phyloP scores from a whole-genome alignment of 2,329 filamentous ascomycete species.

The Drechslera avenae region DNA sequence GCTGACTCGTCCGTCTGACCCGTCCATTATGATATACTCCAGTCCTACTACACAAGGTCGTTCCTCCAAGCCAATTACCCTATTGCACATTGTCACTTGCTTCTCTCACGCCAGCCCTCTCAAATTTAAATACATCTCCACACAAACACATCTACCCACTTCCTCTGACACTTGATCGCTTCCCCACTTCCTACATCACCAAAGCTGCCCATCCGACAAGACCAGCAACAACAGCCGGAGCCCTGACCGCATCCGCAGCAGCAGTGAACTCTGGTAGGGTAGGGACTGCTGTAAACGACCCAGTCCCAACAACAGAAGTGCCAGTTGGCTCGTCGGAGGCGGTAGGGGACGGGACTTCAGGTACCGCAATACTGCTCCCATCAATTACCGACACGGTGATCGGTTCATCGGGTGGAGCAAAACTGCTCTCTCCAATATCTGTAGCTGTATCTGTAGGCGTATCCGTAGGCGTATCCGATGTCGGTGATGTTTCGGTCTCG shows the following conservation, averaged over 20 bases:
- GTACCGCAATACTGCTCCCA: not conserved
- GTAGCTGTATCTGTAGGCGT: too few relatives aligned
- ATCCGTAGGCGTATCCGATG: too few relatives aligned
- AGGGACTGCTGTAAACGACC: conserved; percentile 2
- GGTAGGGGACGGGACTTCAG: conserved; percentile 20
- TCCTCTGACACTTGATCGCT: not conserved
- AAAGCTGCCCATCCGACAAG: conserved; percentile 26
- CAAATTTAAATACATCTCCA: not conserved
- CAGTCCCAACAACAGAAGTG: conserved; percentile 11
- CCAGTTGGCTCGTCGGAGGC: conserved; percentile 1
- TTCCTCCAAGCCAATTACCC: too few relatives aligned
- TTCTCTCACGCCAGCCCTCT: too few relatives aligned
- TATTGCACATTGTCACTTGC: too few relatives aligned
- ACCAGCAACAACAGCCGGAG: conserved; percentile 22
- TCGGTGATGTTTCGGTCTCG: too few relatives aligned
- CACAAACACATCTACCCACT: not conserved
- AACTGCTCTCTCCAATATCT: too few relatives aligned
- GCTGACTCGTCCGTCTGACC: too few relatives aligned
- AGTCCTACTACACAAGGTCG: too few relatives aligned
- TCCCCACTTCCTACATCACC: conserved; percentile 17
- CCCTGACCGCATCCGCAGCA: conserved; percentile 21
- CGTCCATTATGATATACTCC: too few relatives aligned
- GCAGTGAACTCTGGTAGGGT: conserved; percentile 24
- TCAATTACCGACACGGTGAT: too few relatives aligned
- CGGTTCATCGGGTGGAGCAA: too few relatives aligned